Evolutionary conservation across 305 asterid species (phyloP).

Genomic region (Solanum hybrid): DNA sequence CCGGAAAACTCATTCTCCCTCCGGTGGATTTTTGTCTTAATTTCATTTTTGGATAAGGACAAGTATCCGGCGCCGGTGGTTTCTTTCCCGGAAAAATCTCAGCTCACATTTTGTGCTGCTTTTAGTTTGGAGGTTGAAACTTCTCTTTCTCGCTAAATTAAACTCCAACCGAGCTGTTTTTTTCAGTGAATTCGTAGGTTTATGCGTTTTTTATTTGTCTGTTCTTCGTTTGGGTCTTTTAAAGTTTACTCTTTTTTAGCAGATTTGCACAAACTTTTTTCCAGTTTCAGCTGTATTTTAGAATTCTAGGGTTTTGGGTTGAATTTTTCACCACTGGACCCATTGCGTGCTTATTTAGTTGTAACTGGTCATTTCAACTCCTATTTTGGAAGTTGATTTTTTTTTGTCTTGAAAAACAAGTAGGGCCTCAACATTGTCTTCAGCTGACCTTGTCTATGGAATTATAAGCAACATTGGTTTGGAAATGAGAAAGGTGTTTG

Average conservation of each 20-base stretch:
- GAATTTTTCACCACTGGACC: not conserved
- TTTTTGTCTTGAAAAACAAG: not conserved
- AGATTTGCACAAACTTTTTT: not conserved
- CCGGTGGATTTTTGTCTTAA: conserved; percentile 7
- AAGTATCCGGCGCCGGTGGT: not conserved
- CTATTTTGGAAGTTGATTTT: not conserved
- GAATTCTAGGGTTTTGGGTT: conserved; percentile 1
- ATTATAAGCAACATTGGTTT: conserved; percentile 24
- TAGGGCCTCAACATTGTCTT: not conserved
- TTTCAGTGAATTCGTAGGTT: not conserved
- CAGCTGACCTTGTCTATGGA: conserved; percentile 3
- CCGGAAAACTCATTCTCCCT: conserved; percentile 27
- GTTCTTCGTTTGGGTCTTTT: not conserved
- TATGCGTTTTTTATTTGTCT: not conserved
- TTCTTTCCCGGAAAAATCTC: not conserved
- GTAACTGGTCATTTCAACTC: not conserved
- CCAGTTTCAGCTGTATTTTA: not conserved
- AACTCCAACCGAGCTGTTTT: not conserved
- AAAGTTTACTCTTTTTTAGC: conserved; percentile 6
- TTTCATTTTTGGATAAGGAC: conserved; percentile 6
- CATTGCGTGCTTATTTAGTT: not conserved
- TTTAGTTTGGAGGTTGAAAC: not conserved
- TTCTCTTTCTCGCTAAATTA: not conserved
- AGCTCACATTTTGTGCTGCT: not conserved
- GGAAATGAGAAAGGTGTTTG: conserved; percentile 43